Percentiles rank a stretch among this genome's conserved stretches.
phyloP scores from a whole-genome alignment of 257 asterid species.

The Solanum rostratum region DNA sequence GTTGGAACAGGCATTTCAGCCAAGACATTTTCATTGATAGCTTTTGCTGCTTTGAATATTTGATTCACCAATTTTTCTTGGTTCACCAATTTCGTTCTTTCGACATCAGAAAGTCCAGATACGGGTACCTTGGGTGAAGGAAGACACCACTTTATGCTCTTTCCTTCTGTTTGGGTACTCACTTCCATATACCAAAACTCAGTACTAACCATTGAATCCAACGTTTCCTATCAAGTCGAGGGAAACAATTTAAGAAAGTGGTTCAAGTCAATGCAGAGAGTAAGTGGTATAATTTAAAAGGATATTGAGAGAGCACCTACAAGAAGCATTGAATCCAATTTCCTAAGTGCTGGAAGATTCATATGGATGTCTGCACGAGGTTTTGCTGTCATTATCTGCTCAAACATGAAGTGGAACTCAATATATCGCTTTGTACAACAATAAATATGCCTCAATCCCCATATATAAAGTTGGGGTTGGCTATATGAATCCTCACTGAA shows the following conservation, averaged over 20 bases:
- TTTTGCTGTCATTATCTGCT: conserved; percentile 83
- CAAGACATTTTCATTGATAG: conserved; percentile 64
- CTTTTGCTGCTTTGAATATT: conserved; percentile 76
- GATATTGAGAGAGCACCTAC: conserved; percentile 40
- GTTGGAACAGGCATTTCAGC: conserved; percentile 67
- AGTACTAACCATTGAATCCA: conserved; percentile 65
- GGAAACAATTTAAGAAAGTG: neutral
- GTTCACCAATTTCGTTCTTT: conserved; percentile 53
- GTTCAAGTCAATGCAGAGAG: neutral
- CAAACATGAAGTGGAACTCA: neutral
- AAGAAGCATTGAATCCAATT: conserved; percentile 85
- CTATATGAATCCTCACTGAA: neutral
- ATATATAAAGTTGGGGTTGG: neutral
- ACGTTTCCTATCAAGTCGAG: conserved; percentile 42
- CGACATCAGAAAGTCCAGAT: conserved; percentile 60
- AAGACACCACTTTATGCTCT: conserved; percentile 84
- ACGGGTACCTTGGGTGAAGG: conserved; percentile 81
- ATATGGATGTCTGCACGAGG: conserved; percentile 77
- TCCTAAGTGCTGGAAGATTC: conserved; percentile 89
- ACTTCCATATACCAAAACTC: conserved; percentile 84
- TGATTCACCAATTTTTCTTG: conserved; percentile 62
- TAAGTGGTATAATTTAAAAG: neutral
- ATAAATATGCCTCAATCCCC: neutral
- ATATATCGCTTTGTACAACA: neutral
- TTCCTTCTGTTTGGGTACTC: conserved; percentile 75